Conservation (phyloP, 768 basidiomycete species). For the Kwoniella botswanensis region DNA sequence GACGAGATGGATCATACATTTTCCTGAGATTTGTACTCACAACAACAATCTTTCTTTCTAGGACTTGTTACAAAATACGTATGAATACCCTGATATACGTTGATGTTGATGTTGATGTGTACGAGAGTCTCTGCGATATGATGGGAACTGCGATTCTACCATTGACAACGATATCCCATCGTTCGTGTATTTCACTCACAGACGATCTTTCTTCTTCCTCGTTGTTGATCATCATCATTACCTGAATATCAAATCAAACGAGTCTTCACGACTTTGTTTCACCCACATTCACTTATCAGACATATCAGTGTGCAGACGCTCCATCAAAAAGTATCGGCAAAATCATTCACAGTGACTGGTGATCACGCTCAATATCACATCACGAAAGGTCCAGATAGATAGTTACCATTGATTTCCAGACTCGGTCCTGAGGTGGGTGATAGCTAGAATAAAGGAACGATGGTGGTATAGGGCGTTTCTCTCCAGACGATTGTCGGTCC, state of each 20-base stretch:
- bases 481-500: not conserved
- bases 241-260: not conserved
- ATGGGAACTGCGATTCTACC: not conserved
- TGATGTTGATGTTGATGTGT: not conserved
- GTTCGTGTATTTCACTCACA: not conserved
- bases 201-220: not conserved
- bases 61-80: not conserved
- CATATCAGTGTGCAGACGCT: not conserved
- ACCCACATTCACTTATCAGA: not conserved
- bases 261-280: not conserved
- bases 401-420: conserved; percentile 6
- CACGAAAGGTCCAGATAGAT: not conserved
- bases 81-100: not conserved
- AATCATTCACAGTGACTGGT: not conserved
- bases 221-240: not conserved
- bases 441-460: not conserved
- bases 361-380: not conserved
- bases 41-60: not conserved
- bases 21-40: not conserved
- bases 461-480: conserved; percentile 1
- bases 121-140: not conserved
- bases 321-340: not conserved
- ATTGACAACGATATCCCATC: not conserved
- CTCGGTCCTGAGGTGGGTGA: not conserved
- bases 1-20: not conserved